Conservation (phyloP, 1,284 basidiomycete species). For the Ganoderma sinense region DNA sequence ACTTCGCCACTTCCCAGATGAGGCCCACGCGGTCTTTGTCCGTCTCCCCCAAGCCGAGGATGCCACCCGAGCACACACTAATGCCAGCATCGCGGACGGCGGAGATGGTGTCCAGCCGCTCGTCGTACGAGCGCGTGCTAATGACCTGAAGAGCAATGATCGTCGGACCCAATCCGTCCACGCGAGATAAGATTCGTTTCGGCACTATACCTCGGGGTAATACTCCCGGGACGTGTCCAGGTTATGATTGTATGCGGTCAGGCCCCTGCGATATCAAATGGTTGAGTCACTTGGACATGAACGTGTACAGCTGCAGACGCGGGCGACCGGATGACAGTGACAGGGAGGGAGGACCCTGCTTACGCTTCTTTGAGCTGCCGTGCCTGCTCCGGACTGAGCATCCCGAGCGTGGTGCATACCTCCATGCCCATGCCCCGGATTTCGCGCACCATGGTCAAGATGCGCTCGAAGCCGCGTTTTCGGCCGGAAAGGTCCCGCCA, state of each 20-base stretch:
- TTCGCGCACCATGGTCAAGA: slow-evolving; percentile 92
- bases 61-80: slow-evolving; percentile 97
- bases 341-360: slow-evolving; percentile 52
- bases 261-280: slow-evolving; percentile 58
- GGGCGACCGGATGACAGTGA: slow-evolving; percentile 2
- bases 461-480: slow-evolving; percentile 94
- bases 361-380: slow-evolving; percentile 91
- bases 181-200: not conserved
- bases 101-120: slow-evolving; percentile 88
- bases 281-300: slow-evolving; percentile 4
- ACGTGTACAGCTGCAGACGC: not conserved
- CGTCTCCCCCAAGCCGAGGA: slow-evolving; percentile 93
- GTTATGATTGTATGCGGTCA: slow-evolving; percentile 99
- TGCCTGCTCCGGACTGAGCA: slow-evolving; percentile 97
- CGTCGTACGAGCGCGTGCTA: slow-evolving; percentile 94
- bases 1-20: slow-evolving; percentile 95
- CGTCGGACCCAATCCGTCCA: slow-evolving; percentile 11
- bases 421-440: slow-evolving; percentile 94
- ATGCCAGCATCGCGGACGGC: slow-evolving; percentile 96
- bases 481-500: slow-evolving; percentile 96
- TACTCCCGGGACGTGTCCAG: slow-evolving; percentile 98
- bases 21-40: slow-evolving; percentile 92
- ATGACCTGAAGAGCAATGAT: slow-evolving; percentile 71
- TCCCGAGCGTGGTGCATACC: slow-evolving; percentile 98
- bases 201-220: slow-evolving; percentile 79